These are phyloP conservation scores for Hypoxylon sp. DNA, from an alignment of 2,329 filamentous ascomycete genomes.

Conservation along the genomic window DNA sequence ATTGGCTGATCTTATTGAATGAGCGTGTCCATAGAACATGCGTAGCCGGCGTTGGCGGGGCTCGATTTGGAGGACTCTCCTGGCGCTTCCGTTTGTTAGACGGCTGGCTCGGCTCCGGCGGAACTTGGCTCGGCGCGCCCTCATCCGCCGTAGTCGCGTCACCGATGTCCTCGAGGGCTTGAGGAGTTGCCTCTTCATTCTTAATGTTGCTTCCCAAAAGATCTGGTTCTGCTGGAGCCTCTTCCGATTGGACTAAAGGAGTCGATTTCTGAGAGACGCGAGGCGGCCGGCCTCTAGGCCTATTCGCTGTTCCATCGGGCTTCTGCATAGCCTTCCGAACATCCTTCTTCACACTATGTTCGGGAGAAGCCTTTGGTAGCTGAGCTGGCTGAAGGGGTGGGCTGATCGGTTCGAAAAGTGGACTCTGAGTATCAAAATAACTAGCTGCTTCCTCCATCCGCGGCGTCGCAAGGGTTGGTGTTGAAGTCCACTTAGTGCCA, in stretches of 20 bases:
- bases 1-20: constrained; percentile 79
- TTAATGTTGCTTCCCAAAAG: constrained; percentile 65
- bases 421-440: constrained; percentile 63
- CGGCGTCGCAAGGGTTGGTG: constrained; percentile 72
- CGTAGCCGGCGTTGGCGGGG: constrained; percentile 68
- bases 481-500: constrained; percentile 72
- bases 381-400: constrained; percentile 62
- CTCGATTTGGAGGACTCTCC: constrained; percentile 64
- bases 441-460: constrained; percentile 51
- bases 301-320: constrained; percentile 44
- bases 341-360: constrained; percentile 55
- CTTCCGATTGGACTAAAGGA: constrained; percentile 61
- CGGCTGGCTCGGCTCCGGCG: constrained; percentile 55
- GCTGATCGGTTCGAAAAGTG: constrained; percentile 72
- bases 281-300: constrained; percentile 54
- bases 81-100: constrained; percentile 71
- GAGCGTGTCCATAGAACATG: constrained; percentile 83
- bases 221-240: constrained; percentile 62
- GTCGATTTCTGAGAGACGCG: constrained; percentile 56
- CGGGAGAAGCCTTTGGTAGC: constrained; percentile 55
- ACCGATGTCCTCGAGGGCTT: constrained; percentile 67
- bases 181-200: constrained; percentile 71
- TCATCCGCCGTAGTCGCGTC: constrained; percentile 71
- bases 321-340: constrained; percentile 52
- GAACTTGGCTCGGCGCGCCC: constrained; percentile 59